A percentile compares a stretch with the other conserved stretches of the same genome.
phyloP scores from a whole-genome alignment of 2,329 filamentous ascomycete species.

The Ophiognomonia clavigignenti-juglandacearum region DNA sequence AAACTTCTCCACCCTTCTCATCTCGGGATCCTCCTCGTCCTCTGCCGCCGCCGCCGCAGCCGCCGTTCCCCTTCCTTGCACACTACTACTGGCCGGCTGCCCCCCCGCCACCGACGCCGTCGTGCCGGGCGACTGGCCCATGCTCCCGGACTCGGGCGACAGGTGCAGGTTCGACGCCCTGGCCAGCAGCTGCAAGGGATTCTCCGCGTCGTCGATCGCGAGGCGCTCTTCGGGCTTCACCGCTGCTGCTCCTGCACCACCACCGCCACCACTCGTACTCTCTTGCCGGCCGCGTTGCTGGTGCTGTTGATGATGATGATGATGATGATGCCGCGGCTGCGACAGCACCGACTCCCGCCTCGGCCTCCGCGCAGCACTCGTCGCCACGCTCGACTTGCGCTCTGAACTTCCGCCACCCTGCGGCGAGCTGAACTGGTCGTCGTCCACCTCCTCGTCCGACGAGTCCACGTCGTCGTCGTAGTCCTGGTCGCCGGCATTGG shows the following conservation, averaged over 20 bases:
- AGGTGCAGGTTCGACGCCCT: conserved; percentile 65
- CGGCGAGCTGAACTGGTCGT: conserved; percentile 14
- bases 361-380: too few species aligned
- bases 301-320: too few species aligned
- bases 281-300: too few species aligned
- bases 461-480: conserved; percentile 27
- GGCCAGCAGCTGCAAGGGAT: conserved; percentile 67
- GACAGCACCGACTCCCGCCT: conserved; percentile 20
- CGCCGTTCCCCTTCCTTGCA: background rate
- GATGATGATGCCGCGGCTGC: too few species aligned
- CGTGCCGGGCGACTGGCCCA: conserved; percentile 14
- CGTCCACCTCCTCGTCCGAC: conserved; percentile 29
- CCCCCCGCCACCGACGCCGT: background rate
- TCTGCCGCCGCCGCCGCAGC: too few species aligned
- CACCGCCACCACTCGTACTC: background rate
- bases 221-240: conserved; percentile 43
- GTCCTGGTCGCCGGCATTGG: conserved; percentile 24
- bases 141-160: conserved; percentile 31
- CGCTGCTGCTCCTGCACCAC: background rate
- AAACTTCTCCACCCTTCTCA: conserved; percentile 55
- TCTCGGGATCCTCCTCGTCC: conserved; percentile 29
- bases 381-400: background rate
- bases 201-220: conserved; percentile 68
- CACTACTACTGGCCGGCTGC: background rate
- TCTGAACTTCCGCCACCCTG: conserved; percentile 1